Percentiles rank a stretch among this genome's conserved stretches.
These are phyloP conservation scores for Rhizopus delemar DNA, from an alignment of 371 early-diverging fungal genomes.

Conservation along the genomic window DNA sequence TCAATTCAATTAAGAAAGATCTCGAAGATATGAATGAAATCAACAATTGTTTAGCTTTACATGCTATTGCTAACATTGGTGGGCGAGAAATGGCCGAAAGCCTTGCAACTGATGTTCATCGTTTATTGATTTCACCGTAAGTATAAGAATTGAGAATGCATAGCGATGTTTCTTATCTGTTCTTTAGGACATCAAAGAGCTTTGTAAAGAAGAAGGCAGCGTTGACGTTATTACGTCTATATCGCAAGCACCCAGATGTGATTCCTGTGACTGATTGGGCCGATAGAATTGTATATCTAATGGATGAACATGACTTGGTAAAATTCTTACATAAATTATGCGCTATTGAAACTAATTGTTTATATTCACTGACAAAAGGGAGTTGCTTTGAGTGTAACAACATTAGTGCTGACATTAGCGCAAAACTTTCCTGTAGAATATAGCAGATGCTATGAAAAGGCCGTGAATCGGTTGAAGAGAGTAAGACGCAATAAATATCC, in stretches of 20 bases:
- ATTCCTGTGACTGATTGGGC: slow-evolving; percentile 92
- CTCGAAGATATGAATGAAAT: slow-evolving; percentile 88
- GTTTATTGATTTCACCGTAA: slow-evolving; percentile 80
- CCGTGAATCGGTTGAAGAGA: slow-evolving; percentile 78
- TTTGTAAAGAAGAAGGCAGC: slow-evolving; percentile 98
- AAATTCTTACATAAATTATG: slow-evolving; percentile 5
- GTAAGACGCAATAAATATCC: slow-evolving; percentile 36
- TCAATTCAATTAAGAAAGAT: slow-evolving; percentile 88
- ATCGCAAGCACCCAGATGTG: slow-evolving; percentile 88
- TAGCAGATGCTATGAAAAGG: slow-evolving; percentile 71
- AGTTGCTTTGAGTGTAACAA: slow-evolving; percentile 81
- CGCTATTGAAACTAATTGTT: not conserved
- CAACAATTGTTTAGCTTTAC: slow-evolving; percentile 88
- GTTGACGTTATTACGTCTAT: slow-evolving; percentile 84
- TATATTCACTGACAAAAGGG: slow-evolving; percentile 55
- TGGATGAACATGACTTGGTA: slow-evolving; percentile 90
- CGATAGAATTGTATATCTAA: slow-evolving; percentile 69
- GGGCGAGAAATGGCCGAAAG: slow-evolving; percentile 90
- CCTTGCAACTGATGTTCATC: slow-evolving; percentile 81
- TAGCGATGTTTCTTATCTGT: not conserved
- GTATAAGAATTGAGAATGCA: slow-evolving; percentile 17
- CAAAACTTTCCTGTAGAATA: slow-evolving; percentile 87
- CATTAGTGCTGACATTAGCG: slow-evolving; percentile 83
- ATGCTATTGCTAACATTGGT: slow-evolving; percentile 94
- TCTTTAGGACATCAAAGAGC: slow-evolving; percentile 64